phyloP scores from a whole-genome alignment of 2,329 filamentous ascomycete genomes.

The Penicillium sp. region DNA sequence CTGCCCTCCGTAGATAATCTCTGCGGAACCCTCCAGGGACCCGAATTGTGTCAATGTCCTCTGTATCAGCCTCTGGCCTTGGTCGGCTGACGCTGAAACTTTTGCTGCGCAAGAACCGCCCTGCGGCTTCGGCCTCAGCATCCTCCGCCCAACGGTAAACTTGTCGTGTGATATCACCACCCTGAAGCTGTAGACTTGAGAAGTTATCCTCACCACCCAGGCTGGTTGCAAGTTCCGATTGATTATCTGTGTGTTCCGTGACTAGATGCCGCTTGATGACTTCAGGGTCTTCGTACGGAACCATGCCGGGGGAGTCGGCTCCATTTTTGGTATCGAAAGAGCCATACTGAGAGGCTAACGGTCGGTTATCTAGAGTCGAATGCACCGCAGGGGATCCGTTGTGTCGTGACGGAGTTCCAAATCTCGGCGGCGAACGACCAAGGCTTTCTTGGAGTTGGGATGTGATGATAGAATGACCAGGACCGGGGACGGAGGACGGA shows the following conservation, averaged over 20 bases:
- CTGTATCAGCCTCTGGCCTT: conserved; percentile 72
- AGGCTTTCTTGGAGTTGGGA: conserved; percentile 77
- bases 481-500: conserved; percentile 64
- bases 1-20: conserved; percentile 78
- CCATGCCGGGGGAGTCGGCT: conserved; percentile 29
- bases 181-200: conserved; percentile 87
- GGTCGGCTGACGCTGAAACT: conserved; percentile 79
- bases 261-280: conserved; percentile 88
- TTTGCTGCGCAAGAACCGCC: conserved; percentile 70
- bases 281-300: conserved; percentile 81
- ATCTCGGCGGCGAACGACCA: conserved; percentile 48
- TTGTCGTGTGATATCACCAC: conserved; percentile 88
- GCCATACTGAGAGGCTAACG: conserved; percentile 72
- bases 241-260: conserved; percentile 31
- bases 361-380: conserved; percentile 45
- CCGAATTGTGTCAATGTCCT: conserved; percentile 87
- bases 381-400: conserved; percentile 57
- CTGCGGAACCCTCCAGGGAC: conserved; percentile 90
- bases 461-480: conserved; percentile 82
- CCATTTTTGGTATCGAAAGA: conserved; percentile 68
- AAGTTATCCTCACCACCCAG: conserved; percentile 71
- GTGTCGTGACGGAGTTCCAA: conserved; percentile 48
- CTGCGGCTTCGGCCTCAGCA: conserved; percentile 62
- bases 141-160: conserved; percentile 98
- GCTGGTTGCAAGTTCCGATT: conserved; percentile 34